Conservation (phyloP, 2,329 filamentous ascomycete genomes). For the Parascedosporium putredinis region DNA sequence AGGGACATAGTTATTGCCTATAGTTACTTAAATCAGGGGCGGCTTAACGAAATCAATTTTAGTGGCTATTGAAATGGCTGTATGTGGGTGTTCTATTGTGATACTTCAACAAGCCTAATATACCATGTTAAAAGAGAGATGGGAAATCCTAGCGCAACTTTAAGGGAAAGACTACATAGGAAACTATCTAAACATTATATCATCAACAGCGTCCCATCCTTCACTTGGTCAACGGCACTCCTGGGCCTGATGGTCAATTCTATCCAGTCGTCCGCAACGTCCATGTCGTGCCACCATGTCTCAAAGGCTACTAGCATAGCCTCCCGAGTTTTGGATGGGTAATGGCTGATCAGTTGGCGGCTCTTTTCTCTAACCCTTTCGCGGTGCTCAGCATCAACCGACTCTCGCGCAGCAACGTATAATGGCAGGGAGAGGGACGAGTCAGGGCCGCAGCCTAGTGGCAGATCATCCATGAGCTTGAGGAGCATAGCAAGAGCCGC, state of each 20-base stretch:
- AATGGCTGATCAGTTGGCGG: not conserved
- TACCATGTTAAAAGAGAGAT: too few species aligned
- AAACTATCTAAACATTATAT: too few species aligned
- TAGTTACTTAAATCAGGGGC: too few species aligned
- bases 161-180: too few species aligned
- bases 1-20: too few species aligned
- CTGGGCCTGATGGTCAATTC: not conserved
- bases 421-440: not conserved
- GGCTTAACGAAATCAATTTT: too few species aligned
- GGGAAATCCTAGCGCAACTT: too few species aligned
- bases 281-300: not conserved
- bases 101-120: too few species aligned
- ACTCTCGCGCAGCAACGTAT: not conserved
- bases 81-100: too few species aligned
- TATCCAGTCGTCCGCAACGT: not conserved
- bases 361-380: not conserved
- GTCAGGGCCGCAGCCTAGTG: not conserved
- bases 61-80: too few species aligned
- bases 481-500: not conserved
- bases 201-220: not conserved
- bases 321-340: not conserved
- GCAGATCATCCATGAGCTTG: not conserved
- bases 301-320: not conserved
- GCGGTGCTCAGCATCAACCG: not conserved
- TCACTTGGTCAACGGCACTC: not conserved